Percentiles rank a stretch among this genome's conserved stretches.
Evolutionary conservation across 2,329 filamentous ascomycete species (phyloP).

Genomic region (Epichloe uncinata): DNA sequence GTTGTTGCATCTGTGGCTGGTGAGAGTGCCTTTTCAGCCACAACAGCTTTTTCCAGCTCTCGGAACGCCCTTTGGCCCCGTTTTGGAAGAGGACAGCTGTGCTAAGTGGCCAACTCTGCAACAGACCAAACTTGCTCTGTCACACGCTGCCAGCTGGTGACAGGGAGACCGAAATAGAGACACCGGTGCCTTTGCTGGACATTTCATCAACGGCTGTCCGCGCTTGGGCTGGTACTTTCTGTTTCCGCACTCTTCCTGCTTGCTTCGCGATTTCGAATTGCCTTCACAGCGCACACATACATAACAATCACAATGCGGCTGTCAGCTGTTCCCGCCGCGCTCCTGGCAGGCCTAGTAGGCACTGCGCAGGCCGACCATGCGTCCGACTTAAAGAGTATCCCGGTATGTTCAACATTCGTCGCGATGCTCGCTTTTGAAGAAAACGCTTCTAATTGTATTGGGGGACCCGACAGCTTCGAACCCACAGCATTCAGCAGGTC

Average conservation of each 20-base stretch:
- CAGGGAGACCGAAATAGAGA: constrained; percentile 1
- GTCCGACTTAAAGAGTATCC: constrained; percentile 38
- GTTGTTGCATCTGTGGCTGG: constrained; percentile 15
- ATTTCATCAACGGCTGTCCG: constrained; percentile 2
- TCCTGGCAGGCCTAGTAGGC: constrained; percentile 37
- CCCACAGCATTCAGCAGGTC: constrained; percentile 72
- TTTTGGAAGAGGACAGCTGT: constrained; percentile 13
- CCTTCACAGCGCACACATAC: not conserved
- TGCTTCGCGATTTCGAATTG: not conserved
- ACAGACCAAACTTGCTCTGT: not conserved
- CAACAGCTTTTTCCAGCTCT: not conserved
- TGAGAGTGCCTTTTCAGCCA: not conserved
- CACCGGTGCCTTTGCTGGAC: constrained; percentile 7
- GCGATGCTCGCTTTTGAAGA: not conserved
- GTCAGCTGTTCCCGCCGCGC: constrained; percentile 31
- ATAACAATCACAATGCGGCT: constrained; percentile 35
- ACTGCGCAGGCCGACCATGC: constrained; percentile 35
- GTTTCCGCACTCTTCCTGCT: not conserved
- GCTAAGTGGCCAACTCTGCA: constrained; percentile 6
- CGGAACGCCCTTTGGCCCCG: constrained; percentile 6
- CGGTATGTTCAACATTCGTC: constrained; percentile 21
- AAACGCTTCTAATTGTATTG: not conserved
- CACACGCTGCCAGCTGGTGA: not conserved
- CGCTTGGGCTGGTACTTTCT: not conserved
- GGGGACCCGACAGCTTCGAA: constrained; percentile 50